Evolutionary conservation across 2,329 filamentous ascomycete genomes (phyloP).

Genomic region (Coniochaeta prunicola): DNA sequence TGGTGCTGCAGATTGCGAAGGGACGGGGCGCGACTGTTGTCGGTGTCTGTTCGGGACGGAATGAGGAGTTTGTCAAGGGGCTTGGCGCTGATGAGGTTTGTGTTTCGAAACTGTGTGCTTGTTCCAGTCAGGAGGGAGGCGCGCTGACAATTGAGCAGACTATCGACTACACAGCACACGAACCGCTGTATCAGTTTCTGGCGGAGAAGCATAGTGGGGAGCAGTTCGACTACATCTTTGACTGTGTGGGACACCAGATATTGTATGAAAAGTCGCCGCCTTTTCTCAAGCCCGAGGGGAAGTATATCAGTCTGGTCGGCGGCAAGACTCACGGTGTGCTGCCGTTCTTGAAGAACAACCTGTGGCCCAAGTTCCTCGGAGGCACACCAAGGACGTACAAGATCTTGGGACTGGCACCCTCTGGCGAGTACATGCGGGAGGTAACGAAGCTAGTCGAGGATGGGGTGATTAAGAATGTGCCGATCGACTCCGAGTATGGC

Average conservation of each 20-base stretch:
- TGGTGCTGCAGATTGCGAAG: constrained; percentile 36
- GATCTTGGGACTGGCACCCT: constrained; percentile 19
- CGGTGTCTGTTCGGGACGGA: constrained; percentile 39
- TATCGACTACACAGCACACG: constrained; percentile 33
- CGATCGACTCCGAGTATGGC: background rate
- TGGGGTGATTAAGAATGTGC: constrained; percentile 8
- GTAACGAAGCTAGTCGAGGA: constrained; percentile 18
- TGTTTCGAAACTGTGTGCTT: background rate
- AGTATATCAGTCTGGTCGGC: constrained; percentile 23
- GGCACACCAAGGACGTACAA: constrained; percentile 22
- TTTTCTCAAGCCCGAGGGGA: constrained; percentile 28
- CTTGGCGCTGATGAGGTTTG: constrained; percentile 40
- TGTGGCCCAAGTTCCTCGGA: constrained; percentile 18
- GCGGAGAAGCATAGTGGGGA: constrained; percentile 17
- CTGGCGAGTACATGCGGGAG: constrained; percentile 17
- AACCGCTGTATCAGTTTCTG: constrained; percentile 28
- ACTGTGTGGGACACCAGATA: constrained; percentile 39
- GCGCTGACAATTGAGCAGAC: constrained; percentile 18
- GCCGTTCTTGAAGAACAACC: constrained; percentile 15
- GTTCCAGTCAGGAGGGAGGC: background rate
- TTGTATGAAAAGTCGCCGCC: constrained; percentile 31
- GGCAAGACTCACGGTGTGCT: constrained; percentile 16
- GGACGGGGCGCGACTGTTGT: constrained; percentile 32
- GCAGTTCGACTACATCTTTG: constrained; percentile 35
- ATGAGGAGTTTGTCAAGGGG: constrained; percentile 33